Percentiles rank a stretch among this genome's conserved stretches.
Conservation (phyloP, 2,329 filamentous ascomycete species). For the Colletotrichum chrysophilum region DNA sequence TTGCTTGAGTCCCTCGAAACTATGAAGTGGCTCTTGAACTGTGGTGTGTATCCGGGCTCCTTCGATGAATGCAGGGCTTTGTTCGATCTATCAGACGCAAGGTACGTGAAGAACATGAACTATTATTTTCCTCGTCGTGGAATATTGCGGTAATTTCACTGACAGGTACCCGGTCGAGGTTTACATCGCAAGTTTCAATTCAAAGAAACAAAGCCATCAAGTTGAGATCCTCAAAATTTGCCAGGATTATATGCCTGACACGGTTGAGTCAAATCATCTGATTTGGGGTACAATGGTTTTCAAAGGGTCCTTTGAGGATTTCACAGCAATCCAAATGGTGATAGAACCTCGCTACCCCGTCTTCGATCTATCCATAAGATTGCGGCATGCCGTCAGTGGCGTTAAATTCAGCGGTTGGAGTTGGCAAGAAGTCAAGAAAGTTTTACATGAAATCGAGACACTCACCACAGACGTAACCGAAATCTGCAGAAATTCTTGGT, state of each 20-base stretch:
- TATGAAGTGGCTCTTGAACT: not conserved
- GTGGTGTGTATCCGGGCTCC: accelerated
- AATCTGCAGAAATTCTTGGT: not conserved
- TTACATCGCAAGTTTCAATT: accelerated
- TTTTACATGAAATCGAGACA: not conserved
- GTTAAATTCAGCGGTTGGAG: accelerated
- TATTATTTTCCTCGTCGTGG: too few species aligned
- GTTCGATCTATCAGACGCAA: too few species aligned
- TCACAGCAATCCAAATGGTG: accelerated
- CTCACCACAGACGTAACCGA: accelerated
- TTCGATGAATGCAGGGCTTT: not conserved
- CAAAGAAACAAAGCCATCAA: accelerated
- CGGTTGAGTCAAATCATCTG: accelerated
- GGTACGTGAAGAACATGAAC: too few species aligned
- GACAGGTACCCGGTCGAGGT: accelerated
- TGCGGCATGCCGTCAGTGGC: accelerated
- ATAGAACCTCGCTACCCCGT: not conserved
- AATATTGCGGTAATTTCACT: too few species aligned
- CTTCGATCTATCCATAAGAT: accelerated
- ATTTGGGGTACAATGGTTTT: not conserved
- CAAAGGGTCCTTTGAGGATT: accelerated
- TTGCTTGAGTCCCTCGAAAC: too few species aligned
- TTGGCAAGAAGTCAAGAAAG: not conserved
- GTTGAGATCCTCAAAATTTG: not conserved
- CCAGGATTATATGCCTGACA: accelerated